Conservation (phyloP, 805 yeast species). For the Torulaspora microellipsoides region DNA sequence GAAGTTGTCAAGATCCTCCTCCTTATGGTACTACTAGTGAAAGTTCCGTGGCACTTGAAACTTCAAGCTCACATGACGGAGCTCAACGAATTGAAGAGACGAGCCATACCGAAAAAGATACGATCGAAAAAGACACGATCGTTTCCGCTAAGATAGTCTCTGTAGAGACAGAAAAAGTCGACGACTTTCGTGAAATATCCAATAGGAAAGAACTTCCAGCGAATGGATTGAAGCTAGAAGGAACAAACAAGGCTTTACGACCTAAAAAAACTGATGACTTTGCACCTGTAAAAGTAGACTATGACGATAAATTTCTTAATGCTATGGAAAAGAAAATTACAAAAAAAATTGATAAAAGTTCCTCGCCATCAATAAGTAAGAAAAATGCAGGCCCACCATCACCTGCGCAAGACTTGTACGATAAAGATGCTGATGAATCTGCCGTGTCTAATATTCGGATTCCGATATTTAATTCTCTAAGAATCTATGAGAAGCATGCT, state of each 20-base stretch:
- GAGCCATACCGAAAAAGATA: too few species aligned
- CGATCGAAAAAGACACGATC: too few species aligned
- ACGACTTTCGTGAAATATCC: too few species aligned
- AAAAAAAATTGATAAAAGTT: neutral
- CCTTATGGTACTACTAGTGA: too few species aligned
- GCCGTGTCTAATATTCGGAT: conserved; percentile 11
- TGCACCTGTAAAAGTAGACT: conserved; percentile 4
- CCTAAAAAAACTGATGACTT: conserved; percentile 5
- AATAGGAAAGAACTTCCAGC: too few species aligned
- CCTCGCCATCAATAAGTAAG: neutral
- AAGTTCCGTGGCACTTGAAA: too few species aligned
- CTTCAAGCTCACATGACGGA: too few species aligned
- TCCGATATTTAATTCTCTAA: conserved; percentile 23
- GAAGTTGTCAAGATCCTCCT: neutral
- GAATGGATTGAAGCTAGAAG: neutral
- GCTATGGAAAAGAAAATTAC: conserved; percentile 4
- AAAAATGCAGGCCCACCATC: neutral
- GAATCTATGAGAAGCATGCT: conserved; percentile 1
- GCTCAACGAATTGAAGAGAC: too few species aligned
- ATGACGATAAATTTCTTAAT: conserved; percentile 7
- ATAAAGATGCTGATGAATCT: neutral
- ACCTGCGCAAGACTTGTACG: neutral
- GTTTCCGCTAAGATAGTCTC: too few species aligned
- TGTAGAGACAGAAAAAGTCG: too few species aligned
- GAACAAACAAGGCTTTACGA: neutral